A percentile compares a stretch with the other conserved stretches of the same genome.
Conservation (phyloP, 139 green algal species). For the Chlamydomonas asymmetrica region DNA sequence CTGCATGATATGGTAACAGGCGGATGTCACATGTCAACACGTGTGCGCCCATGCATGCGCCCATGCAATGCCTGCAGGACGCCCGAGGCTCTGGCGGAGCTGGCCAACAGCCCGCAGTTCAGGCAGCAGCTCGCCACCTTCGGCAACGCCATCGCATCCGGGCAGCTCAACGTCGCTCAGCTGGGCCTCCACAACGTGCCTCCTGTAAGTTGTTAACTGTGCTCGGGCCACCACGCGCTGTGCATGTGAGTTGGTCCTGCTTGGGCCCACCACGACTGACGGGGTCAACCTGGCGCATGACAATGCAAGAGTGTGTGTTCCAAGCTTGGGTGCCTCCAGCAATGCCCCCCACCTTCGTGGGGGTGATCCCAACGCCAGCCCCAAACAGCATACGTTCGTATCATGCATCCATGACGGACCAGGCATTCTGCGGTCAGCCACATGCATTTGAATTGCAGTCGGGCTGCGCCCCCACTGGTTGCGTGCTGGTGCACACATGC, state of each 20-base stretch:
- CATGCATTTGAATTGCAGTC: too few species aligned
- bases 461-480: too few species aligned
- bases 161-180: slow-evolving; percentile 69
- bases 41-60: too few species aligned
- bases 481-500: too few species aligned
- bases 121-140: slow-evolving; percentile 70
- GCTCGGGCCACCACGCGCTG: not conserved
- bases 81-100: slow-evolving; percentile 30
- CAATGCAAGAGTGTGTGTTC: not conserved
- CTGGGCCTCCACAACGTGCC: slow-evolving; percentile 56
- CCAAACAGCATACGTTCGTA: too few species aligned
- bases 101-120: slow-evolving; percentile 70
- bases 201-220: not conserved
- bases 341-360: too few species aligned
- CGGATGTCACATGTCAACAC: too few species aligned
- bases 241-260: not conserved
- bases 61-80: slow-evolving; percentile 22
- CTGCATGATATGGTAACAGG: too few species aligned
- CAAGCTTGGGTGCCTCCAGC: not conserved
- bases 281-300: too few species aligned
- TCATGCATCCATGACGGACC: too few species aligned
- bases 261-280: not conserved
- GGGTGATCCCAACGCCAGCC: too few species aligned
- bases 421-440: too few species aligned
- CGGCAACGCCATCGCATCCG: slow-evolving; percentile 57